These are phyloP conservation scores for Cutaneotrichosporon sp. DNA, from an alignment of 1,284 basidiomycete species.

Conservation along the genomic window DNA sequence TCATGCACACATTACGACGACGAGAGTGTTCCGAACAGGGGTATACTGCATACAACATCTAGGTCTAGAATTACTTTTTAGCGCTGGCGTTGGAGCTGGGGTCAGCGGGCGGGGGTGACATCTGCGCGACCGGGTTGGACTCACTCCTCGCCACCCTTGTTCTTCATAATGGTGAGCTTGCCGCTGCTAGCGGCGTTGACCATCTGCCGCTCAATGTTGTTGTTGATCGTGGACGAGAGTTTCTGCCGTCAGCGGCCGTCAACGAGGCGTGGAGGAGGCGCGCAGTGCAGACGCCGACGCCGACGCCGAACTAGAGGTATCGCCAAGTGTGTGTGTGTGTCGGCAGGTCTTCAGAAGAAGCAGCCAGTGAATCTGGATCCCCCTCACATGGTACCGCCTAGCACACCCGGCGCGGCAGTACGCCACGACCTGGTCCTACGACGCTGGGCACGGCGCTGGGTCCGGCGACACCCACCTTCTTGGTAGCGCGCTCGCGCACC, in stretches of 20 bases:
- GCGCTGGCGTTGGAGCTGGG: neutral
- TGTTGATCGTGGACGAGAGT: conserved; percentile 79
- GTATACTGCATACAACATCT: neutral
- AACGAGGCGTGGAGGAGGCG: neutral
- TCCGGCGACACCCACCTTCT: conserved; percentile 39
- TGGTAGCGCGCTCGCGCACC: conserved; percentile 29
- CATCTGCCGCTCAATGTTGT: conserved; percentile 82
- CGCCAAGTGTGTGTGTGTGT: no score
- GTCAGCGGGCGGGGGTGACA: neutral
- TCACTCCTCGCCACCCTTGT: conserved; percentile 29
- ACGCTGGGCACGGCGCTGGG: no score
- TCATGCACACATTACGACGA: neutral
- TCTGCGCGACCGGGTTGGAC: neutral
- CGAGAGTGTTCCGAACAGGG: neutral
- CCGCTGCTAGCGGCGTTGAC: conserved; percentile 70
- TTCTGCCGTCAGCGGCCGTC: conserved; percentile 52
- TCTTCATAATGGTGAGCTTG: conserved; percentile 77
- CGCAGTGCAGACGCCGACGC: neutral
- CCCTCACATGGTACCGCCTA: no score
- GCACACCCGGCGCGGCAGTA: no score
- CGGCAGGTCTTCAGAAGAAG: no score
- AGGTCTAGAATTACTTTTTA: neutral
- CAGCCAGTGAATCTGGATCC: no score
- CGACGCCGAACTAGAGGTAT: no score
- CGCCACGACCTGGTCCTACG: no score